Percentiles rank a stretch among this genome's conserved stretches.
These are phyloP conservation scores for Chloropicon primus DNA, from an alignment of 139 green algal species.

Conservation along the genomic window DNA sequence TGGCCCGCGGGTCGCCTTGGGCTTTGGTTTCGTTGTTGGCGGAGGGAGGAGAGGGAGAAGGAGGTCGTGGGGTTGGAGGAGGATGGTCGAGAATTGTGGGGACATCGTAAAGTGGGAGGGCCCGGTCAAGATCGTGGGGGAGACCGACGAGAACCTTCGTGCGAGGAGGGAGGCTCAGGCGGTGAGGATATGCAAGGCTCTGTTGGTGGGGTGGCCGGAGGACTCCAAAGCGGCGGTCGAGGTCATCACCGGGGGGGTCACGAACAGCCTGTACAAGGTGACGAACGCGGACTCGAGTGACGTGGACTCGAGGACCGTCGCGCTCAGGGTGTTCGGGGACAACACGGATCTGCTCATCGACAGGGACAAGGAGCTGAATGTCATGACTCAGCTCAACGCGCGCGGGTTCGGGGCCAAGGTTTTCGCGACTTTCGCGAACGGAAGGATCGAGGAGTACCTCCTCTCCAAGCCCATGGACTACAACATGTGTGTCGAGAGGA, in stretches of 20 bases:
- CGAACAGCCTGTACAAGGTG: slow-evolving; percentile 65
- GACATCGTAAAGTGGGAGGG: background rate
- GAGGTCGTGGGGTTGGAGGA: too few relatives aligned
- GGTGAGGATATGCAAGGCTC: background rate
- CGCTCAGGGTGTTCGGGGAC: slow-evolving; percentile 74
- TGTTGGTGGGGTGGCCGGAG: background rate
- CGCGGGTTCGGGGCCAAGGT: slow-evolving; percentile 64
- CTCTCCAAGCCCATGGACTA: background rate
- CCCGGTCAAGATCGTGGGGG: background rate
- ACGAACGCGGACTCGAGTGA: too few relatives aligned
- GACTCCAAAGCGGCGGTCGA: slow-evolving; percentile 15
- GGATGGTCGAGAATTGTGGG: too few relatives aligned
- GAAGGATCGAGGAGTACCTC: slow-evolving; percentile 10
- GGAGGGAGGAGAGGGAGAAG: too few relatives aligned
- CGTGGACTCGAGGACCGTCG: slow-evolving; percentile 27
- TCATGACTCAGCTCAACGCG: slow-evolving; percentile 38
- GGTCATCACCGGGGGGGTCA: slow-evolving; percentile 70
- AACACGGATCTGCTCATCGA: slow-evolving; percentile 80
- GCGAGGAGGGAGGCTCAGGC: background rate
- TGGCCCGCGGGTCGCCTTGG: too few relatives aligned
- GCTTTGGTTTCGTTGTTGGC: too few relatives aligned
- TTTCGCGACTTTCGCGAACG: slow-evolving; percentile 62
- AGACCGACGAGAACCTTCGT: background rate
- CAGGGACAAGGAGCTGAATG: slow-evolving; percentile 38
- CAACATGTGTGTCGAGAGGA: background rate